A percentile compares a stretch with the other conserved stretches of the same genome.
Conservation (phyloP, 176 grass and related monocot species). For the Hordeum vulgare region DNA sequence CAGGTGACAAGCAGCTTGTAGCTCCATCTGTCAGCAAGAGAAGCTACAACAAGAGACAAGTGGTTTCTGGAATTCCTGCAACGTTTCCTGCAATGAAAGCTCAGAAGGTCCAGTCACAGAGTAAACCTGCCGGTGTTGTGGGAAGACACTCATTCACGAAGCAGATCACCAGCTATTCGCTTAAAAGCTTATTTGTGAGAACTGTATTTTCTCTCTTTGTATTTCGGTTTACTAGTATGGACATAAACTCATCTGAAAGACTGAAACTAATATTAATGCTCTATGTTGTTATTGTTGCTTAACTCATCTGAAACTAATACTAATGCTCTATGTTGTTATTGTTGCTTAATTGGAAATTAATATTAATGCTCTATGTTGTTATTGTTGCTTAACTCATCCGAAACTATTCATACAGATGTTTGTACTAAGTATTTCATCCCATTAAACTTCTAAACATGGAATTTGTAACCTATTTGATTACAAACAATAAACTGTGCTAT, state of each 20-base stretch:
- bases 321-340: neutral
- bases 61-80: neutral
- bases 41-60: neutral
- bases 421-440: neutral
- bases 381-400: neutral
- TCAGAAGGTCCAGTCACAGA: neutral
- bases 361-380: neutral
- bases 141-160: neutral
- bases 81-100: neutral
- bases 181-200: neutral
- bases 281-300: neutral
- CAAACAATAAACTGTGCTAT: neutral
- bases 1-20: neutral
- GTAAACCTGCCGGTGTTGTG: neutral
- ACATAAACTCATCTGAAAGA: too few species aligned
- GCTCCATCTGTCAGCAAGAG: neutral
- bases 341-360: neutral
- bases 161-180: neutral
- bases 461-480: neutral
- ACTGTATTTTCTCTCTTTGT: neutral
- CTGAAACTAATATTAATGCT: neutral
- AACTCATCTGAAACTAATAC: neutral
- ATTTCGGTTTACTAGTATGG: neutral
- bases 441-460: neutral
- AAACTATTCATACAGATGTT: neutral